These are phyloP conservation scores for Nicotiana noctiflora DNA, from an alignment of 257 asterid genomes.

Conservation along the genomic window DNA sequence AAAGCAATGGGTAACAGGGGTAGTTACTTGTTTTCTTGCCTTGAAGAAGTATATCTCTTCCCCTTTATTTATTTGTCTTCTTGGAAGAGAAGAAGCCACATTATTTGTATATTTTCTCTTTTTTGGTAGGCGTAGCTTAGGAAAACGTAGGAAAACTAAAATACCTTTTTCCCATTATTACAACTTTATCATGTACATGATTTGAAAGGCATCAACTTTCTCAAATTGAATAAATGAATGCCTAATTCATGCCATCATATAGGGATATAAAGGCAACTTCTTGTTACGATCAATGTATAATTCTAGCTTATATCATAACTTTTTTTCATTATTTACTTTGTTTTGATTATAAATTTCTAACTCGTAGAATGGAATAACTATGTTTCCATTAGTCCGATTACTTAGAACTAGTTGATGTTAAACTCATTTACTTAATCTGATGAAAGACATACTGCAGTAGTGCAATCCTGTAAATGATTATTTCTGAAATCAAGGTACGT, in stretches of 20 bases:
- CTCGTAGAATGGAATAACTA: not conserved
- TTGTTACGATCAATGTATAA: not conserved
- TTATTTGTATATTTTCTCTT: not conserved
- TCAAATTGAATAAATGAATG: not conserved
- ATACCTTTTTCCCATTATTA: not conserved
- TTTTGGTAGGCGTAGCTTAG: not conserved
- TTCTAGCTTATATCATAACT: not conserved
- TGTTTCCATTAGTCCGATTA: no score
- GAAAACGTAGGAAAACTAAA: slow-evolving; percentile 5
- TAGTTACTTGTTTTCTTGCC: slow-evolving; percentile 3
- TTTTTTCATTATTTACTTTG: not conserved
- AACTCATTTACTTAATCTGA: not conserved
- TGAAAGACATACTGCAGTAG: not conserved
- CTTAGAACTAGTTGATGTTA: no score
- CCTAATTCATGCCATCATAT: not conserved
- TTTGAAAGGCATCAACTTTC: slow-evolving; percentile 1
- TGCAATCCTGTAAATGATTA: not conserved
- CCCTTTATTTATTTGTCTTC: slow-evolving; percentile 7
- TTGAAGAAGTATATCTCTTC: slow-evolving; percentile 5
- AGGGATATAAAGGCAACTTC: not conserved
- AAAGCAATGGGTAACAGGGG: not conserved
- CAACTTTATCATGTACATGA: not conserved
- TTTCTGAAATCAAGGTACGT: not conserved
- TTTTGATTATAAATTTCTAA: not conserved
- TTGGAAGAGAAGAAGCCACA: not conserved